These are phyloP conservation scores for Podochytrium sp. DNA, from an alignment of 192 early-diverging fungal species.

Conservation along the genomic window DNA sequence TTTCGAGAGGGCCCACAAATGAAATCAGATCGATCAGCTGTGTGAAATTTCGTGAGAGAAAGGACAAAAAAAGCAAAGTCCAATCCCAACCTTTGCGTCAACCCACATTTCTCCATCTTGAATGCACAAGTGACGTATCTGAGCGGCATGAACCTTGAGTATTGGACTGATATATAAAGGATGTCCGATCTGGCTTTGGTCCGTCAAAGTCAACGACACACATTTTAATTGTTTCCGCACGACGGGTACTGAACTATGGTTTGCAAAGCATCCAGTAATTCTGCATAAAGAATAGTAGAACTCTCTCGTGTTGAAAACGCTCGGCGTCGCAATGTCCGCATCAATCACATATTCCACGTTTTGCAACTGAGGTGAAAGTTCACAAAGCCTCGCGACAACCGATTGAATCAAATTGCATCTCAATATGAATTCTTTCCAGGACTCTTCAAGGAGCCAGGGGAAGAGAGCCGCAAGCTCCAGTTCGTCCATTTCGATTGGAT, in stretches of 20 bases:
- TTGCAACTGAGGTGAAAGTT: not conserved
- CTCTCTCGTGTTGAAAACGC: not conserved
- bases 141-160: not conserved
- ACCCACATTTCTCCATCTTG: constrained; percentile 14
- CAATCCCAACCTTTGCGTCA: too few relatives aligned
- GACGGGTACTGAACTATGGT: not conserved
- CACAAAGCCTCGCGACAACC: not conserved
- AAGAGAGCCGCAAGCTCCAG: not conserved
- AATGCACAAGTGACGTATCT: not conserved
- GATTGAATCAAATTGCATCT: not conserved
- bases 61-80: too few relatives aligned
- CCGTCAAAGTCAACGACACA: not conserved
- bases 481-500: not conserved
- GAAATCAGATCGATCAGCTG: not conserved
- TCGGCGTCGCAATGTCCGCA: not conserved
- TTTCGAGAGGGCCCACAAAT: not conserved
- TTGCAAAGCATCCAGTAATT: not conserved
- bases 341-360: not conserved
- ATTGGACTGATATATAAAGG: constrained; percentile 1
- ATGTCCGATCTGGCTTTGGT: not conserved
- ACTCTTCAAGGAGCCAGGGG: not conserved
- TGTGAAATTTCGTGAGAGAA: too few relatives aligned
- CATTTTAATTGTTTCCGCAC: not conserved
- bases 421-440: constrained; percentile 5
- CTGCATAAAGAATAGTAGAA: not conserved